Percentiles rank a stretch among this genome's conserved stretches.
These are phyloP conservation scores for Tuctoria greenei DNA, from an alignment of 176 grass and related monocot species.

Conservation along the genomic window DNA sequence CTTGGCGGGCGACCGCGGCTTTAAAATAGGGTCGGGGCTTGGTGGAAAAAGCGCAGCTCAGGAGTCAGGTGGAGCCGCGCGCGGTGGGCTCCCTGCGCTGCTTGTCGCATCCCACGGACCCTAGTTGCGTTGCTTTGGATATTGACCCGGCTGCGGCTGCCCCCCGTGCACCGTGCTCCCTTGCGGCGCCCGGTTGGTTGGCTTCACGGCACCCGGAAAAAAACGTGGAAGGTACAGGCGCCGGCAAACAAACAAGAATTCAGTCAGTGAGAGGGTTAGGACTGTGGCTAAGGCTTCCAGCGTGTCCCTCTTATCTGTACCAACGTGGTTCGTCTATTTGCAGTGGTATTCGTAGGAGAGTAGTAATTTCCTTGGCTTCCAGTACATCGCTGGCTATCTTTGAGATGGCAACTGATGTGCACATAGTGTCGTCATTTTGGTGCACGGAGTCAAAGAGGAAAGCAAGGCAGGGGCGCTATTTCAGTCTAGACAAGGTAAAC, in stretches of 20 bases:
- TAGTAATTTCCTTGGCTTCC: neutral
- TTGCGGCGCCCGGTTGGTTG: slow-evolving; percentile 10
- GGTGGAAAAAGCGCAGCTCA: neutral
- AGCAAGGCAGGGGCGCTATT: neutral
- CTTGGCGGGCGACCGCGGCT: neutral
- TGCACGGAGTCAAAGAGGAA: neutral
- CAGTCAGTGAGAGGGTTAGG: neutral
- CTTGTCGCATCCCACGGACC: slow-evolving; percentile 13
- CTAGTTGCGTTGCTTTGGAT: slow-evolving; percentile 17
- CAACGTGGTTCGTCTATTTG: neutral
- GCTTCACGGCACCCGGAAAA: neutral
- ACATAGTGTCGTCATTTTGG: neutral
- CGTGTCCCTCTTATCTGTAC: neutral
- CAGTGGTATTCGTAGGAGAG: neutral
- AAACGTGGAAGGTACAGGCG: neutral
- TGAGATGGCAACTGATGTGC: neutral
- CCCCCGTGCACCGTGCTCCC: neutral
- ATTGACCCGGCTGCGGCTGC: slow-evolving; percentile 2
- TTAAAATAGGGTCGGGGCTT: slow-evolving; percentile 16
- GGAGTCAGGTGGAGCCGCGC: neutral
- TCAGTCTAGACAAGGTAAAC: neutral
- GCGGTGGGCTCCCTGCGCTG: neutral
- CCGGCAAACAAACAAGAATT: neutral
- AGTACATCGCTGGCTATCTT: neutral
- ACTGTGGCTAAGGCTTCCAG: neutral